Evolutionary conservation across 345 rosid genomes (phyloP).

Genomic region (Abelmoschus esculentus): DNA sequence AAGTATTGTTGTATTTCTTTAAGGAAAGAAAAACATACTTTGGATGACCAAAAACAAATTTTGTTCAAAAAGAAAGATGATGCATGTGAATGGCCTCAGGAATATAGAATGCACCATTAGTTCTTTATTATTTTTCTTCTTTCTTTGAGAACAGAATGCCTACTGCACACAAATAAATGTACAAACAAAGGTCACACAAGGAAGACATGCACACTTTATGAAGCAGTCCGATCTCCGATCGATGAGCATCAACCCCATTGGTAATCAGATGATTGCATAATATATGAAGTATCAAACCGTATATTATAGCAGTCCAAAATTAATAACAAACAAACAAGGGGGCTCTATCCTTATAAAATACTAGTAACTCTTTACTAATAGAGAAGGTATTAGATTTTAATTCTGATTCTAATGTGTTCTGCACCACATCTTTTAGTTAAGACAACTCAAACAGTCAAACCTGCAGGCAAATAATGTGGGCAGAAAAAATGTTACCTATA

Average conservation of each 20-base stretch:
- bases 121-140: neutral
- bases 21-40: neutral
- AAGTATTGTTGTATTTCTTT: neutral
- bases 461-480: neutral
- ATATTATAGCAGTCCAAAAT: too few relatives aligned
- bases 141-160: neutral
- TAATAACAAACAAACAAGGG: neutral
- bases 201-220: neutral
- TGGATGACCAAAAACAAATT: neutral
- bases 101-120: neutral
- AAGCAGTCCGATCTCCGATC: neutral
- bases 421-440: neutral
- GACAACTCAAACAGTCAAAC: neutral
- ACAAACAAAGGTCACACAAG: too few relatives aligned
- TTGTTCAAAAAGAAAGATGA: neutral
- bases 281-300: neutral
- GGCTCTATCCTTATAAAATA: neutral
- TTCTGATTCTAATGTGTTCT: neutral
- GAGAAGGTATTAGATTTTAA: neutral
- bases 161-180: too few relatives aligned
- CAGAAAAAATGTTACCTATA: neutral
- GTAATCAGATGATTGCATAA: neutral
- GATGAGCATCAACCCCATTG: neutral
- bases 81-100: neutral
- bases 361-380: neutral